Conservation (phyloP, 2,329 filamentous ascomycete genomes). For the Polytolypa hystricis region DNA sequence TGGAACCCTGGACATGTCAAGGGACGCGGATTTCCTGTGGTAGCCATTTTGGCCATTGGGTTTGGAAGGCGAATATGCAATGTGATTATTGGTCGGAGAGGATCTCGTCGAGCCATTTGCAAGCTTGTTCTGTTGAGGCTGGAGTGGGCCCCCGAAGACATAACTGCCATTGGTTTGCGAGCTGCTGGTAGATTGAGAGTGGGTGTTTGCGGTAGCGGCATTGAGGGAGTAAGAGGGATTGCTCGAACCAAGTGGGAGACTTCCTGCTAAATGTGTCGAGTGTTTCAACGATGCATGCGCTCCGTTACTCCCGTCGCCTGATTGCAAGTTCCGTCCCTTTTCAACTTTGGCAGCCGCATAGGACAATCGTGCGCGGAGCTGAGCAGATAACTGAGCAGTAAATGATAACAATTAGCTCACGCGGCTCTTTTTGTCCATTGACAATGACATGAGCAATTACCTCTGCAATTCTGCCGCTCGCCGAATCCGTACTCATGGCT, state of each 20-base stretch:
- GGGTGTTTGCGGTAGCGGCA: not conserved
- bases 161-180: constrained; percentile 6
- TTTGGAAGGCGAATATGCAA: constrained; percentile 1
- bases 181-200: constrained; percentile 5
- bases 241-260: not conserved
- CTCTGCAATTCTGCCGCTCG: constrained; percentile 64
- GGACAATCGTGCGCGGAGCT: constrained; percentile 71
- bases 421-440: not conserved
- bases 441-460: constrained; percentile 38
- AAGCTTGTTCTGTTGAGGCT: not conserved
- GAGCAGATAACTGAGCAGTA: constrained; percentile 59
- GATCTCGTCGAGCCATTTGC: not conserved
- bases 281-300: not conserved
- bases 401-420: not conserved
- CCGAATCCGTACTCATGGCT: constrained; percentile 58
- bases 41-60: constrained; percentile 11
- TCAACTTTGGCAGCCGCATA: constrained; percentile 93
- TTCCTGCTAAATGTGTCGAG: not conserved
- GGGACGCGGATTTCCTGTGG: constrained; percentile 12
- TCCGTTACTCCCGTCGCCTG: constrained; percentile 64
- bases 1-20: constrained; percentile 16
- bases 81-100: constrained; percentile 29
- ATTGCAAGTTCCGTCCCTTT: constrained; percentile 67
- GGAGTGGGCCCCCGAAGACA: not conserved
- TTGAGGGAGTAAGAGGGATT: not conserved